Conservation (phyloP, 2,329 filamentous ascomycete genomes). For the Aureobasidium mangrovei region DNA sequence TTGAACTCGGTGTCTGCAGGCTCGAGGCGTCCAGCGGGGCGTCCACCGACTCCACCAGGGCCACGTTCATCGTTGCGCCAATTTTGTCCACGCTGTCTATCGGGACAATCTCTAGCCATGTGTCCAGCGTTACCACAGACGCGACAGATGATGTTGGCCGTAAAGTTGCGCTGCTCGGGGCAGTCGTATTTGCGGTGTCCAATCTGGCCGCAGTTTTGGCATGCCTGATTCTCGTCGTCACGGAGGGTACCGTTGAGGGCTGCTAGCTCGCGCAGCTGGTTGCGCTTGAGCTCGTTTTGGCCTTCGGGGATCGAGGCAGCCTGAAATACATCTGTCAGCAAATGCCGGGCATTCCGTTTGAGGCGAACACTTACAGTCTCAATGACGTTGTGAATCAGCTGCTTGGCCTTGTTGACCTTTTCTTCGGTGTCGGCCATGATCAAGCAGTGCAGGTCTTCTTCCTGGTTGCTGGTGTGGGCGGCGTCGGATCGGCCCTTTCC, state of each 20-base stretch:
- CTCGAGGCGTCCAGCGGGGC: conserved; percentile 49
- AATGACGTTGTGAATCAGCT: conserved; percentile 96
- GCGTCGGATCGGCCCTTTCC: conserved; percentile 98
- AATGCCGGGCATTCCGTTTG: not conserved
- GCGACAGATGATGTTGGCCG: conserved; percentile 98
- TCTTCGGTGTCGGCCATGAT: conserved; percentile 99
- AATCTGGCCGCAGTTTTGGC: conserved; percentile 98
- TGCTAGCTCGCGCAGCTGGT: conserved; percentile 94
- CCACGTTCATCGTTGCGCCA: conserved; percentile 70
- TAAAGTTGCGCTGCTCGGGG: conserved; percentile 94
- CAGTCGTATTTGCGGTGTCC: conserved; percentile 98
- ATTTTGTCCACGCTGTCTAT: conserved; percentile 79
- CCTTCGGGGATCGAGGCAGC: conserved; percentile 97
- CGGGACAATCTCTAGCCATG: conserved; percentile 96
- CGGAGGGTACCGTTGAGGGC: conserved; percentile 97
- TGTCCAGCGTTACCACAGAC: conserved; percentile 97
- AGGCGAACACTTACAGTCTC: conserved; percentile 67
- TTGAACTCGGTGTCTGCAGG: conserved; percentile 87
- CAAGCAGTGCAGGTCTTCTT: conserved; percentile 96
- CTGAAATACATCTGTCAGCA: conserved; percentile 42
- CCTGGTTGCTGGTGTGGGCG: conserved; percentile 98
- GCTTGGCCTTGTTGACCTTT: conserved; percentile 98
- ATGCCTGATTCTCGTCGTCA: conserved; percentile 98
- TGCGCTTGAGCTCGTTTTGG: conserved; percentile 97
- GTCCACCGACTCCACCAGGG: conserved; percentile 29